Percentiles rank a stretch among this genome's conserved stretches.
phyloP scores from a whole-genome alignment of 306 rosid genomes.

The Citrullus mucosospermus region DNA sequence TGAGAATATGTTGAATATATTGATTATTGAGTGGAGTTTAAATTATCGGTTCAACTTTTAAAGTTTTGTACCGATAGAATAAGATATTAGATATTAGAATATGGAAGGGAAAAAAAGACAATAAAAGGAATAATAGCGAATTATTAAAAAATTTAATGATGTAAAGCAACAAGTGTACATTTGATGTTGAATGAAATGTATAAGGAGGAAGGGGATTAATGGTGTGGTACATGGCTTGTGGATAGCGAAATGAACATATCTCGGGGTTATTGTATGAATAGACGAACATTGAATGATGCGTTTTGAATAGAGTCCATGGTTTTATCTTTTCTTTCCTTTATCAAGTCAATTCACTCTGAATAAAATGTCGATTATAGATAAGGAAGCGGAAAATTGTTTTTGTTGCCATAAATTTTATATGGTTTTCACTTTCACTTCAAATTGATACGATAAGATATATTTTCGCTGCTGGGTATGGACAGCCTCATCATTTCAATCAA shows the following conservation, averaged over 20 bases:
- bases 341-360: not conserved
- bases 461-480: not conserved
- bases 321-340: not conserved
- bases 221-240: not conserved
- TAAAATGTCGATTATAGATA: not conserved
- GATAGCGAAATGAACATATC: not conserved
- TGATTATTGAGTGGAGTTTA: not conserved
- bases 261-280: not conserved
- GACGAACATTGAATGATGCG: not conserved
- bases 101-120: not conserved
- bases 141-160: not conserved
- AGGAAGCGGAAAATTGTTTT: not conserved
- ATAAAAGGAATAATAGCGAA: not conserved
- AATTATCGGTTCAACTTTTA: not conserved
- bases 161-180: not conserved
- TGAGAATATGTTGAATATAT: not conserved
- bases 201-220: not conserved
- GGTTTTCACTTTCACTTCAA: not conserved
- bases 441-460: not conserved
- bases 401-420: not conserved
- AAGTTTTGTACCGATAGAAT: not conserved
- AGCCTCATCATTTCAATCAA: not conserved
- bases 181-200: not conserved
- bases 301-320: not conserved
- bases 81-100: not conserved